Percentiles rank a stretch among this genome's conserved stretches.
phyloP scores from a whole-genome alignment of 192 early-diverging fungal species.

The Pecoramyces ruminantium region DNA sequence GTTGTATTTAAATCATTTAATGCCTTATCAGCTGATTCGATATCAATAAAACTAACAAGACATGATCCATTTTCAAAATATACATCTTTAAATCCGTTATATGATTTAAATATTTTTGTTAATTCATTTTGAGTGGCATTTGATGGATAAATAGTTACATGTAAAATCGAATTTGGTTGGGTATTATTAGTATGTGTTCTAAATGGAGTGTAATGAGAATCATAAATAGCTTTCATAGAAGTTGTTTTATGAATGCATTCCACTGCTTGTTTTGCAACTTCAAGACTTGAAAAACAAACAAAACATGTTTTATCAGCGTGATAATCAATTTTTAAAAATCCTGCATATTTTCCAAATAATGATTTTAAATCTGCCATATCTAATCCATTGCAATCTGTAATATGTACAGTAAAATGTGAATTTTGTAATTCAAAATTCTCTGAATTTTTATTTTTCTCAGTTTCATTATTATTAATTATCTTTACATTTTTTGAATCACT shows the following conservation, averaged over 20 bases:
- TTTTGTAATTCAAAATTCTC: neutral
- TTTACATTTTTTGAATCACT: too few relatives aligned
- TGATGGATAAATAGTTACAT: neutral
- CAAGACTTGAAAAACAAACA: neutral
- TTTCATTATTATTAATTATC: neutral
- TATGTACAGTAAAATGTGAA: neutral
- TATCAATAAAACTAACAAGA: neutral
- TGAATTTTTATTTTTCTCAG: neutral
- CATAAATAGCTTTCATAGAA: neutral
- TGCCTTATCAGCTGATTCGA: neutral
- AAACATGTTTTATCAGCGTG: neutral
- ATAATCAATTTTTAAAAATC: neutral
- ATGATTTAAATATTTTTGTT: neutral
- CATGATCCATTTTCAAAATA: neutral
- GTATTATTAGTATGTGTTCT: neutral
- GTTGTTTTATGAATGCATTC: neutral
- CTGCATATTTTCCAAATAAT: neutral
- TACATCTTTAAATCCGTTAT: neutral
- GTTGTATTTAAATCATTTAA: neutral
- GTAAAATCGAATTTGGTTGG: neutral
- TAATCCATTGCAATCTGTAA: neutral
- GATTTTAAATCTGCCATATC: neutral
- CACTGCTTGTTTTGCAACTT: neutral
- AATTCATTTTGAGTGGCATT: neutral
- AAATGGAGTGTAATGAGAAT: neutral